Evolutionary conservation across 2,329 filamentous ascomycete genomes (phyloP).

Genomic region (Neonectria hederae): DNA sequence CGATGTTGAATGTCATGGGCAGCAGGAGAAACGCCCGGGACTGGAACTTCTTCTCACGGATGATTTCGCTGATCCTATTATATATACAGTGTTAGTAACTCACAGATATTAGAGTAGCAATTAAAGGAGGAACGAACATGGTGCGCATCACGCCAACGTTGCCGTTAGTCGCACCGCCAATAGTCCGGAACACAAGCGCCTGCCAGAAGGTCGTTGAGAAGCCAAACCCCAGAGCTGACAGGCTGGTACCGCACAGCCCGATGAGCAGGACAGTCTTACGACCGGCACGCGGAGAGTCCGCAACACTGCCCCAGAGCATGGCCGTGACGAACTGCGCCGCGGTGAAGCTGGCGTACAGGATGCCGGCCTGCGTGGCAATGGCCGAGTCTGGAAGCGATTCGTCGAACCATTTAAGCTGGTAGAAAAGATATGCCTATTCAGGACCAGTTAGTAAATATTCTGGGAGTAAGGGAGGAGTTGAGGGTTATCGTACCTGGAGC

Average conservation of each 20-base stretch:
- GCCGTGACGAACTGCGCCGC: slow-evolving; percentile 85
- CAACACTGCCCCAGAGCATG: slow-evolving; percentile 81
- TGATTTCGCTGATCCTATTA: slow-evolving; percentile 70
- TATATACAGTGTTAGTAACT: neutral
- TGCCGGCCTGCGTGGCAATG: slow-evolving; percentile 80
- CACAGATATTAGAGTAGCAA: neutral
- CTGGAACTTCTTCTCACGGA: slow-evolving; percentile 71
- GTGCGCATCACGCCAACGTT: slow-evolving; percentile 79
- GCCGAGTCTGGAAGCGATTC: slow-evolving; percentile 64
- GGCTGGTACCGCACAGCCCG: slow-evolving; percentile 73
- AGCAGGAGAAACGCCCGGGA: slow-evolving; percentile 79
- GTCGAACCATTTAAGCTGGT: slow-evolving; percentile 83
- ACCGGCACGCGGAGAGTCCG: slow-evolving; percentile 70
- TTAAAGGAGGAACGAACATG: slow-evolving; percentile 60
- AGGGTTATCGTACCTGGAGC: slow-evolving; percentile 56
- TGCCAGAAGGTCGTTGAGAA: slow-evolving; percentile 72
- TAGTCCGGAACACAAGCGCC: slow-evolving; percentile 75
- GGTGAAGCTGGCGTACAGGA: slow-evolving; percentile 82
- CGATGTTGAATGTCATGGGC: slow-evolving; percentile 77
- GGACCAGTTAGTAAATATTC: neutral
- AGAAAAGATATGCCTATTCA: slow-evolving; percentile 80
- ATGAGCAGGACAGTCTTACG: slow-evolving; percentile 82
- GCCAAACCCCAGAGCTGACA: slow-evolving; percentile 65
- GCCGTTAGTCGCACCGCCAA: slow-evolving; percentile 77
- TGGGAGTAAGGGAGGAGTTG: neutral